A percentile compares a stretch with the other conserved stretches of the same genome.
Evolutionary conservation across 306 rosid genomes (phyloP).

Genomic region (Prunus fruticosa): DNA sequence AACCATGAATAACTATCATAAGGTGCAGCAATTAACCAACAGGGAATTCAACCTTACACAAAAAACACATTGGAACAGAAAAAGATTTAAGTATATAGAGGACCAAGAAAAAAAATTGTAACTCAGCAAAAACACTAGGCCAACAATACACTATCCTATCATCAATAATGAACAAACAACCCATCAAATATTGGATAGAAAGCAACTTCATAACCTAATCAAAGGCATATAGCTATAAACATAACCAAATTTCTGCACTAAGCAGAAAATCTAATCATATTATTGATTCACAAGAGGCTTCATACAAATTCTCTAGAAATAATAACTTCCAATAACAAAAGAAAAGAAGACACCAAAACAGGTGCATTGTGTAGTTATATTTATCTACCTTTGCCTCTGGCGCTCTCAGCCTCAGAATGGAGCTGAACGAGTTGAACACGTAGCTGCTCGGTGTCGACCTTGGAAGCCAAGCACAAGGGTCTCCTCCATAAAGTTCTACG

Average conservation of each 20-base stretch:
- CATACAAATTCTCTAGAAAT: background rate
- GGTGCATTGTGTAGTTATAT: background rate
- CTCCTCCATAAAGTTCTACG: slow-evolving; percentile 28
- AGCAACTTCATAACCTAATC: background rate
- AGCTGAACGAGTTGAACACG: slow-evolving; percentile 75
- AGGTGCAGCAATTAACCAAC: background rate
- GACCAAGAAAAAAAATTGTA: background rate
- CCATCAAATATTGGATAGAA: background rate
- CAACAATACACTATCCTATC: background rate
- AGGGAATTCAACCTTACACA: background rate
- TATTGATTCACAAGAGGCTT: background rate
- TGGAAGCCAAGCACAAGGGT: slow-evolving; percentile 41
- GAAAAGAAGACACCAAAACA: background rate
- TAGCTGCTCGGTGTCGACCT: slow-evolving; percentile 49
- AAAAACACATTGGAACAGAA: background rate
- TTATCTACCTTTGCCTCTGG: slow-evolving; percentile 64
- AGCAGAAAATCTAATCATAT: background rate
- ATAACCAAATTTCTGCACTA: slow-evolving; percentile 5
- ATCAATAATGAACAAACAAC: background rate
- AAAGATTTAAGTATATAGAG: too few species aligned
- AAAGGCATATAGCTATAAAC: background rate
- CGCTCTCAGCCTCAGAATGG: slow-evolving; percentile 62
- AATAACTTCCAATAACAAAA: background rate
- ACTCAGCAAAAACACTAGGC: background rate
- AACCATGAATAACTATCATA: slow-evolving; percentile 3